Percentiles rank a stretch among this genome's conserved stretches.
Conservation (phyloP, 768 basidiomycete genomes). For the Lentinula detonsa region DNA sequence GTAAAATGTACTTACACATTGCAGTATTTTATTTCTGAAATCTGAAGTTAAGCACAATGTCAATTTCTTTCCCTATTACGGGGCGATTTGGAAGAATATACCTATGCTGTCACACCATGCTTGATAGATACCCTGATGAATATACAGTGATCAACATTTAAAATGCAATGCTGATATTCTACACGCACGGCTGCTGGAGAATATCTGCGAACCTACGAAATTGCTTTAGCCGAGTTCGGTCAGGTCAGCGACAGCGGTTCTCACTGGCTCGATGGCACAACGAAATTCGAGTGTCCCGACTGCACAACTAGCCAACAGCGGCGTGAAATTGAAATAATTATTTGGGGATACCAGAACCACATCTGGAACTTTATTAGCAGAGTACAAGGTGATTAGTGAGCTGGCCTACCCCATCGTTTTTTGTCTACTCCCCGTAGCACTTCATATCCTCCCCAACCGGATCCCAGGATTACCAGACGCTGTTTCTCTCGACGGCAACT, state of each 20-base stretch:
- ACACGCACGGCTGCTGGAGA: constrained; percentile 47
- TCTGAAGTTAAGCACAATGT: constrained; percentile 28
- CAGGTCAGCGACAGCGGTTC: constrained; percentile 13
- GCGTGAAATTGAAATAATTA: constrained; percentile 64
- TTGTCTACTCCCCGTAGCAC: constrained; percentile 63
- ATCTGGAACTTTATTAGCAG: constrained; percentile 29
- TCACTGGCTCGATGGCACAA: constrained; percentile 73
- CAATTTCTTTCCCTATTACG: neutral
- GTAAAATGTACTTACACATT: constrained; percentile 45
- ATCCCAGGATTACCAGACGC: constrained; percentile 63
- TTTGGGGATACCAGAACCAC: constrained; percentile 63
- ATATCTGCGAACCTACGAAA: constrained; percentile 44
- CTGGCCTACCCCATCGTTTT: constrained; percentile 54
- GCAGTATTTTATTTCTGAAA: constrained; percentile 51
- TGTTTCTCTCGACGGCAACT: constrained; percentile 29
- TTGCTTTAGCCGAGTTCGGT: neutral
- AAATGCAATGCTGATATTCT: neutral
- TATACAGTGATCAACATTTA: neutral
- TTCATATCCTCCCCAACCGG: constrained; percentile 77
- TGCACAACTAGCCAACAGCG: constrained; percentile 61
- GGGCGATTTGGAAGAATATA: constrained; percentile 15
- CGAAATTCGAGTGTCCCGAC: constrained; percentile 84
- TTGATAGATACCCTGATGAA: constrained; percentile 51
- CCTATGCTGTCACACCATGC: constrained; percentile 76
- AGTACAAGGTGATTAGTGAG: constrained; percentile 1